These are phyloP conservation scores for Penicillium nucicola DNA, from an alignment of 495 filamentous ascomycete genomes.

Conservation along the genomic window DNA sequence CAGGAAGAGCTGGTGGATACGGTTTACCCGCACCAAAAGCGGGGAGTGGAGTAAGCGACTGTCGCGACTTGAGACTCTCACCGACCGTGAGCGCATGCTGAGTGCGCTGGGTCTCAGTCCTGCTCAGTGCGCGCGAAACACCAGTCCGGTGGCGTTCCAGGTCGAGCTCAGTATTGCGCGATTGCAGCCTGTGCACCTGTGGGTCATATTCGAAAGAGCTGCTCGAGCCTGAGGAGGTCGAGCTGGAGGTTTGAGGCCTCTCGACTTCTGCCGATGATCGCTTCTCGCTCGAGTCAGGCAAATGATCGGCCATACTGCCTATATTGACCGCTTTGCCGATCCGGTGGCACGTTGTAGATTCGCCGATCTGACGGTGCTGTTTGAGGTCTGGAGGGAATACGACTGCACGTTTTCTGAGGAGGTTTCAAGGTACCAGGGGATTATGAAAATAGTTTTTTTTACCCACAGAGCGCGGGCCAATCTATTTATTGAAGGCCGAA, in stretches of 20 bases:
- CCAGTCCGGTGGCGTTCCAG: slow-evolving; percentile 57
- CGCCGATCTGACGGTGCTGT: slow-evolving; percentile 1
- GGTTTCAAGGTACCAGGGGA: neutral
- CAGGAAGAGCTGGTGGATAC: slow-evolving; percentile 69
- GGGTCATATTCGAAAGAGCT: slow-evolving; percentile 30
- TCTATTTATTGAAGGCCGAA: neutral
- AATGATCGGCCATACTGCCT: slow-evolving; percentile 1
- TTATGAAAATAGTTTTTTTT: neutral
- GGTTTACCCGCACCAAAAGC: slow-evolving; percentile 68
- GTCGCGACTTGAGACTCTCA: slow-evolving; percentile 29
- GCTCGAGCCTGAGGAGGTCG: slow-evolving; percentile 22
- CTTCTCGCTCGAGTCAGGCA: slow-evolving; percentile 13
- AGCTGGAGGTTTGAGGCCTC: slow-evolving; percentile 19
- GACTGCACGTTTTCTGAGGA: too few relatives aligned
- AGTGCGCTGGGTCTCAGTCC: slow-evolving; percentile 57
- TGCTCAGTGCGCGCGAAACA: slow-evolving; percentile 58
- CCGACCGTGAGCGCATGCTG: slow-evolving; percentile 38
- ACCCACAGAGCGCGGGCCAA: neutral
- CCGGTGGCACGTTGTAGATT: neutral
- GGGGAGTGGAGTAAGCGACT: slow-evolving; percentile 45
- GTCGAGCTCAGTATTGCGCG: slow-evolving; percentile 59
- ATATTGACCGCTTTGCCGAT: slow-evolving; percentile 1
- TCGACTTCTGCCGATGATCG: slow-evolving; percentile 8
- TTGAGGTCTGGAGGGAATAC: neutral
- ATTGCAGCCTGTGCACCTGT: slow-evolving; percentile 27